A percentile compares a stretch with the other conserved stretches of the same genome.
These are phyloP conservation scores for Lophiostoma macrostomum DNA, from an alignment of 495 filamentous ascomycete genomes.

Conservation along the genomic window DNA sequence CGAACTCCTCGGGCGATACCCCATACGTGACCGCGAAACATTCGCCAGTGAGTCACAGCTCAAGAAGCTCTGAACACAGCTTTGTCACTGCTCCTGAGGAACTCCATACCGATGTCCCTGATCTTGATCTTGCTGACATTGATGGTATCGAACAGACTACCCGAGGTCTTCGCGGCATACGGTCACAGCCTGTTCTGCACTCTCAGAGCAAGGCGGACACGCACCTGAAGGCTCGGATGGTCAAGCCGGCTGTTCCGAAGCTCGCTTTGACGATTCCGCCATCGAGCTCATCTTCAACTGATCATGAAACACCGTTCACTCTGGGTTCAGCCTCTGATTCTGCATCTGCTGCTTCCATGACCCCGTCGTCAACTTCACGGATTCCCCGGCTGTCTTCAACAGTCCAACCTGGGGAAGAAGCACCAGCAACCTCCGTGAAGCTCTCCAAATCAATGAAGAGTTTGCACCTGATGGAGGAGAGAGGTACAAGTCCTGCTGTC, in stretches of 20 bases:
- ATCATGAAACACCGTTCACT: conserved; percentile 3
- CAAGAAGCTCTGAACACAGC: conserved; percentile 5
- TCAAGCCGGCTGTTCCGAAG: conserved; percentile 11
- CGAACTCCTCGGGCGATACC: conserved; percentile 1
- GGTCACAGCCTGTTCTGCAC: not conserved
- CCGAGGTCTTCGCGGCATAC: not conserved
- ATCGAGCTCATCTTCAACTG: not conserved
- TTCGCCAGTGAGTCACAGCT: conserved; percentile 12
- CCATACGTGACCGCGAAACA: conserved; percentile 1
- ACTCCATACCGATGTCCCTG: not conserved
- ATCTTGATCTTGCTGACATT: conserved; percentile 12
- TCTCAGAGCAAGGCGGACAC: conserved; percentile 12
- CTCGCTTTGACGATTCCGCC: conserved; percentile 22
- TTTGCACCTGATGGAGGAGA: not conserved
- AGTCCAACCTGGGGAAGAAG: not conserved
- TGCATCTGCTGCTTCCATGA: conserved; percentile 1
- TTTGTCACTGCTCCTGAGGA: conserved; percentile 22
- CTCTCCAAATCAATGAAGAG: conserved; percentile 1
- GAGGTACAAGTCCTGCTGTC: not conserved
- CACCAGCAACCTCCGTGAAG: not conserved
- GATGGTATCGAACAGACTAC: not conserved
- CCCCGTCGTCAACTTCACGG: conserved; percentile 11
- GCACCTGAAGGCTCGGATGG: not conserved
- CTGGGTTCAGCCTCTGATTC: conserved; percentile 10
- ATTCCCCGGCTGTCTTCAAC: conserved; percentile 15